Percentiles rank a stretch among this genome's conserved stretches.
phyloP scores from a whole-genome alignment of 2,329 filamentous ascomycete species.

The Phialophora chinensis region DNA sequence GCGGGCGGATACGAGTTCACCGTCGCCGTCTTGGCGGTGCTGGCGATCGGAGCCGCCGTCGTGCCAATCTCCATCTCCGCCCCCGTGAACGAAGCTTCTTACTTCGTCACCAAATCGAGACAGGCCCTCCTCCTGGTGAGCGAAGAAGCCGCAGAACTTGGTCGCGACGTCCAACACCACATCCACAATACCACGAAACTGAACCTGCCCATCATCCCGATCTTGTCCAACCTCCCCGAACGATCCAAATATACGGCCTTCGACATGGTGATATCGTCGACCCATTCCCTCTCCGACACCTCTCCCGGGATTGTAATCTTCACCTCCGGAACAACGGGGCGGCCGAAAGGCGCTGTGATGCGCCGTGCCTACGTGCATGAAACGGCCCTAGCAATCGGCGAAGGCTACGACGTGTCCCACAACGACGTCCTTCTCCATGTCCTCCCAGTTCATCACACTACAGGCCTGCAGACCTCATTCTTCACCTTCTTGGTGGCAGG shows the following conservation, averaged over 20 bases:
- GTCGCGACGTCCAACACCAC: background rate
- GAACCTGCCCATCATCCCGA: constrained; percentile 36
- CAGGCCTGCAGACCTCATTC: constrained; percentile 40
- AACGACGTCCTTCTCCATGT: constrained; percentile 41
- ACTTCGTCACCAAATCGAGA: constrained; percentile 3
- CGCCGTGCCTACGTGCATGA: constrained; percentile 35
- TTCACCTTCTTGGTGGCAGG: constrained; percentile 46
- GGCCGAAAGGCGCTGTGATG: constrained; percentile 37
- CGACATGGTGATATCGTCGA: constrained; percentile 6
- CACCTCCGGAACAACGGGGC: constrained; percentile 39
- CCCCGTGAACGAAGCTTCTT: background rate
- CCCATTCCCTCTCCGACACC: constrained; percentile 10
- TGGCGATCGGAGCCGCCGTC: constrained; percentile 55
- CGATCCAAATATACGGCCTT: background rate
- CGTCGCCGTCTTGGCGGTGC: constrained; percentile 53
- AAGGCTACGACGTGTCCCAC: constrained; percentile 37
- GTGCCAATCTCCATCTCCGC: constrained; percentile 47
- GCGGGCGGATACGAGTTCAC: constrained; percentile 56
- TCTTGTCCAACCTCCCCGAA: constrained; percentile 24
- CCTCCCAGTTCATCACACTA: constrained; percentile 44
- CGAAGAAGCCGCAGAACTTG: background rate
- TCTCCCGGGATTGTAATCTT: constrained; percentile 38
- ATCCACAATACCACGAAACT: constrained; percentile 22
- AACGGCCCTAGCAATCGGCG: constrained; percentile 27
- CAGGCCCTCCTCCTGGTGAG: constrained; percentile 1